Conservation (phyloP, 768 basidiomycete species). For the Tricholoma saponaceum region DNA sequence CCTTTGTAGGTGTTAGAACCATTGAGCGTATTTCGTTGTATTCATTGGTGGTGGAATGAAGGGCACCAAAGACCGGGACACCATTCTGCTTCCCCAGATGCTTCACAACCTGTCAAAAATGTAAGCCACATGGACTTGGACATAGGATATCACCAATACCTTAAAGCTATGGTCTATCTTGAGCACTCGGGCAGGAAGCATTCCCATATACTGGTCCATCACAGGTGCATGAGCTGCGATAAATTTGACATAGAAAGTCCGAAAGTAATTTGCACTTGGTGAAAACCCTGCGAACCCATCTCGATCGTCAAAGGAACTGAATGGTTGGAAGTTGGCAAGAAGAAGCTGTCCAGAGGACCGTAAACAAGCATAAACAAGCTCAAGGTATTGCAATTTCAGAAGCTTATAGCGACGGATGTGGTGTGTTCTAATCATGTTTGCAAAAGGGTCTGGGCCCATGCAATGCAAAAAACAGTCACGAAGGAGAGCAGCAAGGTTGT, state of each 20-base stretch:
- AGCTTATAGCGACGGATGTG: constrained; percentile 11
- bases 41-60: constrained; percentile 21
- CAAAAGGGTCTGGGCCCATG: constrained; percentile 20
- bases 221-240: constrained; percentile 12
- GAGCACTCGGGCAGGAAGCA: constrained; percentile 12
- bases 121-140: background rate
- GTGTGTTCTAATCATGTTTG: constrained; percentile 13
- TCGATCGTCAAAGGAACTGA: background rate
- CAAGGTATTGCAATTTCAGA: background rate
- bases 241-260: constrained; percentile 18
- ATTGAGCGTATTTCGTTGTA: constrained; percentile 18
- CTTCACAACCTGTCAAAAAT: constrained; percentile 18
- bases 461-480: constrained; percentile 16
- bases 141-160: background rate
- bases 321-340: background rate
- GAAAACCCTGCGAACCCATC: constrained; percentile 18
- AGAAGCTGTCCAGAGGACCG: background rate
- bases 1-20: background rate
- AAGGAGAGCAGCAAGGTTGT: constrained; percentile 14
- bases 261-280: constrained; percentile 15
- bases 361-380: background rate
- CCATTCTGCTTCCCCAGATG: constrained; percentile 19
- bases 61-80: constrained; percentile 16
- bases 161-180: constrained; percentile 16
- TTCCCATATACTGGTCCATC: constrained; percentile 20